Conservation (phyloP, 768 basidiomycete species). For the Daedaleopsis nitida region DNA sequence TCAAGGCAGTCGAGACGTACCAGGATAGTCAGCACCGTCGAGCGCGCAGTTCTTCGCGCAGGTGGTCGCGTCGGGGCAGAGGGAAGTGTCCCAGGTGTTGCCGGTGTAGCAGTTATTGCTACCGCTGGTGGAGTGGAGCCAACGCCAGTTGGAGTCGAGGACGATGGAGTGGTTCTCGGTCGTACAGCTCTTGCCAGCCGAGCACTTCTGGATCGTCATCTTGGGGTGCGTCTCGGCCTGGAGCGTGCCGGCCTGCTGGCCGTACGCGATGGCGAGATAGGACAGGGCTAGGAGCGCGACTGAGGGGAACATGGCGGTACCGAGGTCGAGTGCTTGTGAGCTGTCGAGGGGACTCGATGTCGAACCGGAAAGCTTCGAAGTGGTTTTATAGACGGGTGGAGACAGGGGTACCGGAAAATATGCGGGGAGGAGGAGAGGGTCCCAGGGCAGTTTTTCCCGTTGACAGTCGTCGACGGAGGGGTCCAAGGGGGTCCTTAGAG, state of each 20-base stretch:
- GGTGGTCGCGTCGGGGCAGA: constrained; percentile 50
- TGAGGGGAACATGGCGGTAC: constrained; percentile 30
- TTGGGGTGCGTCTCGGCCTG: constrained; percentile 50
- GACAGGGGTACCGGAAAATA: constrained; percentile 10
- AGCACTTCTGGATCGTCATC: constrained; percentile 49
- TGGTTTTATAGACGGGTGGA: constrained; percentile 1
- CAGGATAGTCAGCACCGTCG: constrained; percentile 37
- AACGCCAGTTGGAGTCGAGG: constrained; percentile 55
- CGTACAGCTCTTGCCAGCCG: constrained; percentile 42
- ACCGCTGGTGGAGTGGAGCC: constrained; percentile 33
- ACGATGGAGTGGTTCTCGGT: constrained; percentile 22
- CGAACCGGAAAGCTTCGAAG: not conserved
- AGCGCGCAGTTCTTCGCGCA: constrained; percentile 42
- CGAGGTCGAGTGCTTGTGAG: not conserved
- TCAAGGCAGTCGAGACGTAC: constrained; percentile 25
- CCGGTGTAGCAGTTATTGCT: constrained; percentile 53
- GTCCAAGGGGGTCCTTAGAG: not conserved
- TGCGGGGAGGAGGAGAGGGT: constrained; percentile 1
- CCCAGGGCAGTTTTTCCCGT: constrained; percentile 6
- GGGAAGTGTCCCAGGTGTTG: constrained; percentile 52
- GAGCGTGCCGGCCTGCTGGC: constrained; percentile 53
- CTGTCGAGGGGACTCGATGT: constrained; percentile 11
- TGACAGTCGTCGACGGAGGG: too few relatives aligned
- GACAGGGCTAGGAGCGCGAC: constrained; percentile 31
- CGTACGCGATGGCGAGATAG: constrained; percentile 41